Base-by-base conservation (phyloP, 305 asterid species). In the Petunia hybrid region DNA sequence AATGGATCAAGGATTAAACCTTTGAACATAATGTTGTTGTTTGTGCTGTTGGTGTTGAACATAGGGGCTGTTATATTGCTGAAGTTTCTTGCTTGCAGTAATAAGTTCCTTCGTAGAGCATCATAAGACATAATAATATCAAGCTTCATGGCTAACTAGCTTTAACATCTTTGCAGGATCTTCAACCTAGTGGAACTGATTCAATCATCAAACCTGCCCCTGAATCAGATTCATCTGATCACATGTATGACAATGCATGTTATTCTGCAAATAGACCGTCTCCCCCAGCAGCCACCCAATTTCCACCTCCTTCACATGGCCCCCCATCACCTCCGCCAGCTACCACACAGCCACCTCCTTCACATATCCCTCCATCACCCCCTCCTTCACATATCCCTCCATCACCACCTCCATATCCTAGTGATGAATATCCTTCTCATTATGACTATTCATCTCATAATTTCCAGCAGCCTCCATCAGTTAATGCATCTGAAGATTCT, bases 101-200 rank as follows among this genome's bases (percentile, higher is more conserved):
- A 16, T 60, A 3, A 60, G 65, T 60, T 60, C 65, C 12, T 60
- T 60, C 64, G 16, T 60, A 60, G 35, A 57, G 8, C 63, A n/a
- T 57, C 31, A n/a, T 35, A 0, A 36, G 10, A 57, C n/a, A 2
- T 60, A 60, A 6, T 60, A 60, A 38, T 59, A 5, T 13, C 8
- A 5, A 10, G 31, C 12, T 60, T 60, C 65, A 60, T 60, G 38
- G 65, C 39, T 16, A 60, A 75, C 80, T 78, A 46, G 56, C 68
- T 14, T 8, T 79, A 36, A 76, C 76, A 73, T 84, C 57, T 81
- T 81, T 82, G 82, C 93, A 90, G 97, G 97, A 86, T 83, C 85
- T 86, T 75, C 90, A 89, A 76, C 85, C 79, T 5, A 84, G 89
- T 85, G 82, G 82, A 81, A 82, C 80, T 74, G 89, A 89, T 86